Conservation (phyloP, 345 rosid species). For the Eucalyptus polybractea region DNA sequence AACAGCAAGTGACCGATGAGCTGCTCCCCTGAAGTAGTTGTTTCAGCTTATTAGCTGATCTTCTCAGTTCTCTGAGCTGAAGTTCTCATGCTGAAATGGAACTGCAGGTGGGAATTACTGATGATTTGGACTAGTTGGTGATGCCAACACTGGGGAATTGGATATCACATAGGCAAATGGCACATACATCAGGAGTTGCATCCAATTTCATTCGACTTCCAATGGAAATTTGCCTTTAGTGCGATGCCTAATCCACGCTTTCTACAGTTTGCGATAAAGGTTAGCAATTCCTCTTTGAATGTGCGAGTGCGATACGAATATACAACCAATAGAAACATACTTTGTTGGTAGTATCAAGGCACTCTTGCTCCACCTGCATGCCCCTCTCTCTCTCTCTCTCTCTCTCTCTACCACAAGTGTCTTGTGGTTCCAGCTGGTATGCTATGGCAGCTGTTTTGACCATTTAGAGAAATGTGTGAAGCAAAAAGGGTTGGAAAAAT, state of each 20-base stretch:
- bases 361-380: background rate
- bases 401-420: background rate
- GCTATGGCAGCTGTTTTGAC: too few relatives aligned
- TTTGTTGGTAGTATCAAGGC: too few relatives aligned
- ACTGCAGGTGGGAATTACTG: too few relatives aligned
- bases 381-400: too few relatives aligned
- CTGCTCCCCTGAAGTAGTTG: too few relatives aligned
- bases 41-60: too few relatives aligned
- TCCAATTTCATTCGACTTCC: background rate
- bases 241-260: background rate
- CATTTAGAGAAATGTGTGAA: background rate
- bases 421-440: background rate
- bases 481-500: background rate
- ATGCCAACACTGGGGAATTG: background rate
- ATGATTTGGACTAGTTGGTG: too few relatives aligned
- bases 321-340: too few relatives aligned
- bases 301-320: too few relatives aligned
- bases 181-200: background rate
- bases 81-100: too few relatives aligned
- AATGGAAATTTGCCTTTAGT: background rate
- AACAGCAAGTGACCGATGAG: background rate
- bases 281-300: too few relatives aligned
- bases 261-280: background rate
- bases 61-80: too few relatives aligned
- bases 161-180: background rate